Percentiles rank a stretch among this genome's conserved stretches.
These are phyloP conservation scores for Nakaseomyces sp. DNA, from an alignment of 1,139 yeast species.

Conservation along the genomic window DNA sequence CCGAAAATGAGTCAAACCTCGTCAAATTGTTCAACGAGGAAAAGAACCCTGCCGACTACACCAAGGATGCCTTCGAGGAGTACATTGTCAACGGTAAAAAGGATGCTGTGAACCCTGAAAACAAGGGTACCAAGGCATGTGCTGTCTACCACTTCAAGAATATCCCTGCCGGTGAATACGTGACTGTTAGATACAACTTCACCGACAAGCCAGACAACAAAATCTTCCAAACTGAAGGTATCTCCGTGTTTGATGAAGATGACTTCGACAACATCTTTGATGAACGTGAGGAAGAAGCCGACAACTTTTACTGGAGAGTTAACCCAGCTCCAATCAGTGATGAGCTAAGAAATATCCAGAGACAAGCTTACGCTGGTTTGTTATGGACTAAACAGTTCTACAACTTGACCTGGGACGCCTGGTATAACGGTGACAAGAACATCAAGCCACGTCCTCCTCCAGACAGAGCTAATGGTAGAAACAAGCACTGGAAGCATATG, in stretches of 20 bases:
- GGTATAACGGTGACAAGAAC: constrained; percentile 84
- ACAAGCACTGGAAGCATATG: constrained; percentile 82
- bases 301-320: constrained; percentile 85
- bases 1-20: constrained; percentile 84
- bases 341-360: constrained; percentile 73
- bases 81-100: constrained; percentile 54
- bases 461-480: constrained; percentile 76
- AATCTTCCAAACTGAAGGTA: constrained; percentile 24
- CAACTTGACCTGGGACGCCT: constrained; percentile 76
- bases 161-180: constrained; percentile 84
- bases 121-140: constrained; percentile 64
- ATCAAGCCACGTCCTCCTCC: constrained; percentile 66
- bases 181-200: constrained; percentile 74
- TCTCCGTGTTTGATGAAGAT: constrained; percentile 62
- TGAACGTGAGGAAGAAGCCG: constrained; percentile 81
- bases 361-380: constrained; percentile 92
- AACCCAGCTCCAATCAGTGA: constrained; percentile 82
- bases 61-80: constrained; percentile 90
- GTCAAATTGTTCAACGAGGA: constrained; percentile 59
- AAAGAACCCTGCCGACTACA: constrained; percentile 42
- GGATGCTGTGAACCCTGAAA: constrained; percentile 59
- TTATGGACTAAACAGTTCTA: constrained; percentile 94
- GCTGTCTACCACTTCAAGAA: constrained; percentile 78
- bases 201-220: constrained; percentile 32
- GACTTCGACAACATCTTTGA: constrained; percentile 67